phyloP scores from a whole-genome alignment of 1,284 basidiomycete genomes.

The Puccinia hordei region DNA sequence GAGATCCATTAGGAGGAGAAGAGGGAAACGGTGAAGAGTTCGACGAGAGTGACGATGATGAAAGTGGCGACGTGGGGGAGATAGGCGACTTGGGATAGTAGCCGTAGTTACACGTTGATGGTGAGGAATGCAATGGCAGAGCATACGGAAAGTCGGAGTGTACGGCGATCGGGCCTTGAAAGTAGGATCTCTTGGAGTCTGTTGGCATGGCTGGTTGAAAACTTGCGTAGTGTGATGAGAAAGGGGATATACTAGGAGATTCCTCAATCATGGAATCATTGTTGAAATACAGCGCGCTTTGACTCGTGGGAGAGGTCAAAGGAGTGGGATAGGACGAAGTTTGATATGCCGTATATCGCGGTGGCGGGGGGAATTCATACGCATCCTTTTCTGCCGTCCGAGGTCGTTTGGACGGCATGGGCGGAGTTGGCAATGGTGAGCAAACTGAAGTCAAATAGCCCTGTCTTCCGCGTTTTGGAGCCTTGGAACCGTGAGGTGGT shows the following conservation, averaged over 20 bases:
- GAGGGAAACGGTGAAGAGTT: background rate
- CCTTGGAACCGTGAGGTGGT: background rate
- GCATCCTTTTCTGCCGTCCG: constrained; percentile 26
- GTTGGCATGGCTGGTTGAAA: background rate
- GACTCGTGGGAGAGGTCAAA: background rate
- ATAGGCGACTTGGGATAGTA: constrained; percentile 11
- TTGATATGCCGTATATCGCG: background rate
- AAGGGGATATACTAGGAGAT: background rate
- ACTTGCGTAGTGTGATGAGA: background rate
- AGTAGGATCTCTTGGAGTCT: background rate
- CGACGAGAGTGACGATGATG: background rate
- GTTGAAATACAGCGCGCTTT: background rate
- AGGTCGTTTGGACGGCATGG: constrained; percentile 10
- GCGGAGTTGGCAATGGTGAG: background rate
- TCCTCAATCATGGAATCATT: background rate
- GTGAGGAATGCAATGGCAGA: background rate
- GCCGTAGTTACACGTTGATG: background rate
- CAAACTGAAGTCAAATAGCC: background rate
- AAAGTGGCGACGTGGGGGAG: constrained; percentile 1
- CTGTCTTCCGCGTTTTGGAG: constrained; percentile 24
- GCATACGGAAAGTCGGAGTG: background rate
- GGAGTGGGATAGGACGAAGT: constrained; percentile 17
- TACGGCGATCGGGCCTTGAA: background rate
- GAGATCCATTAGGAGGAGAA: background rate
- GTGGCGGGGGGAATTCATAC: constrained; percentile 18